These are phyloP conservation scores for Boletus sensibilis DNA, from an alignment of 768 basidiomycete genomes.

Conservation along the genomic window DNA sequence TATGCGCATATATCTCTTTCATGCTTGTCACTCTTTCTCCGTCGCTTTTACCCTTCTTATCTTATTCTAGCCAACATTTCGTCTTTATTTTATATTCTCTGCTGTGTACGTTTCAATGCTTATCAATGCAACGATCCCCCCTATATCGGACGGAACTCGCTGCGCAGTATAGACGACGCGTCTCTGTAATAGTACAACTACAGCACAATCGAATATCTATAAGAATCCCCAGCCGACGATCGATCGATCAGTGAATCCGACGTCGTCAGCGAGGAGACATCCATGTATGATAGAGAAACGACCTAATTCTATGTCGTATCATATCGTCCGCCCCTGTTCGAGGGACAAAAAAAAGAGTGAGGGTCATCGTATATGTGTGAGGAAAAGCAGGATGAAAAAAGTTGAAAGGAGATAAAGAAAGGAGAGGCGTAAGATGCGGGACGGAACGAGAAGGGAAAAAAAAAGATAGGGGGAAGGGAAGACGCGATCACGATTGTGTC, in stretches of 20 bases:
- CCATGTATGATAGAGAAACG: constrained; percentile 5
- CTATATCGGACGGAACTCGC: neutral
- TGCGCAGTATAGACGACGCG: neutral
- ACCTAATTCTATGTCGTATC: constrained; percentile 19
- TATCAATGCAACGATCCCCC: neutral
- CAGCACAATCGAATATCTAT: constrained; percentile 15
- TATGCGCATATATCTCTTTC: neutral
- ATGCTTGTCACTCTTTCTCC: constrained; percentile 11
- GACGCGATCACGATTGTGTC: constrained; percentile 12
- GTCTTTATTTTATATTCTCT: neutral
- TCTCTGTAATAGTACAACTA: constrained; percentile 22
- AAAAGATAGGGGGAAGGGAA: neutral
- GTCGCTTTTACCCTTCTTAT: neutral
- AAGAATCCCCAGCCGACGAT: neutral
- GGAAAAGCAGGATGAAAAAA: constrained; percentile 1
- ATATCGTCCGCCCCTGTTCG: constrained; percentile 14
- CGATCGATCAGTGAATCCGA: neutral
- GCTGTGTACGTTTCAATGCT: constrained; percentile 10
- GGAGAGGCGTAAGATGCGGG: neutral
- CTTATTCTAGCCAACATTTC: constrained; percentile 1
- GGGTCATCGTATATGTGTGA: neutral
- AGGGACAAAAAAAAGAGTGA: neutral
- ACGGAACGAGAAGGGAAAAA: neutral
- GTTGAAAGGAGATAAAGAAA: neutral
- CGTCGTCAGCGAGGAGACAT: neutral